Conservation (phyloP, 805 yeast species). For the Myxozyma monticola region DNA sequence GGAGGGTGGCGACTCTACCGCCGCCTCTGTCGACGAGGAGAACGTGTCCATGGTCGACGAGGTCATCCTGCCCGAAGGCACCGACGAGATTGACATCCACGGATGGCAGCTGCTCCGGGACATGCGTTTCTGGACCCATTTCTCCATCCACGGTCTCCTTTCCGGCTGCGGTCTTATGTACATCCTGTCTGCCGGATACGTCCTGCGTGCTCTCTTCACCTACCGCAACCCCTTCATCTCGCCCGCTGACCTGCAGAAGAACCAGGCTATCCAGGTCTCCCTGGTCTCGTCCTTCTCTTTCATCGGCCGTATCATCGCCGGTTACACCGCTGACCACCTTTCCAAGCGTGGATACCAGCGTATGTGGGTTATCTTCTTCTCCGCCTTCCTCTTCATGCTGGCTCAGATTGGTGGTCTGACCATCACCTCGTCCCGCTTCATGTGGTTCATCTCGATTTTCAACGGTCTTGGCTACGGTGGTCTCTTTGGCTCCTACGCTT, state of each 20-base stretch:
- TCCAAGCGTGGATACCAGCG: conserved; percentile 50
- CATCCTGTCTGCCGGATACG: conserved; percentile 71
- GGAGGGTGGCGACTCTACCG: conserved; percentile 1
- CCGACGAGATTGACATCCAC: conserved; percentile 27
- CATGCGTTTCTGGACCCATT: conserved; percentile 52
- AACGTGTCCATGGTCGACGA: conserved; percentile 20
- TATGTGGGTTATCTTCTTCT: conserved; percentile 55
- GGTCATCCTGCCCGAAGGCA: conserved; percentile 5
- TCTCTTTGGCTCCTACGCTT: conserved; percentile 69
- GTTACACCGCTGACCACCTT: conserved; percentile 63
- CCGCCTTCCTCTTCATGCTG: conserved; percentile 48
- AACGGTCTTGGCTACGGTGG: conserved; percentile 74
- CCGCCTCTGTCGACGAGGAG: conserved; percentile 10
- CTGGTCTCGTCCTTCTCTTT: conserved; percentile 68
- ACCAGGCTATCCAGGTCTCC: conserved; percentile 73
- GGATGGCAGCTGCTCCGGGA: conserved; percentile 28
- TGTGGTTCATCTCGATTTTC: conserved; percentile 55
- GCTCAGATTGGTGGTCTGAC: conserved; percentile 55
- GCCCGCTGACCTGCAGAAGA: conserved; percentile 45
- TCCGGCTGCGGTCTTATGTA: conserved; percentile 75
- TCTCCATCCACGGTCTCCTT: conserved; percentile 51
- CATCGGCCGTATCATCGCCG: conserved; percentile 63
- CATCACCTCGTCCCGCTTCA: conserved; percentile 38
- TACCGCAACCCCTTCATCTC: conserved; percentile 28
- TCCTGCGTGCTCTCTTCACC: conserved; percentile 52